Evolutionary conservation across 257 asterid genomes (phyloP).

Genomic region (Cruciata laevipes): DNA sequence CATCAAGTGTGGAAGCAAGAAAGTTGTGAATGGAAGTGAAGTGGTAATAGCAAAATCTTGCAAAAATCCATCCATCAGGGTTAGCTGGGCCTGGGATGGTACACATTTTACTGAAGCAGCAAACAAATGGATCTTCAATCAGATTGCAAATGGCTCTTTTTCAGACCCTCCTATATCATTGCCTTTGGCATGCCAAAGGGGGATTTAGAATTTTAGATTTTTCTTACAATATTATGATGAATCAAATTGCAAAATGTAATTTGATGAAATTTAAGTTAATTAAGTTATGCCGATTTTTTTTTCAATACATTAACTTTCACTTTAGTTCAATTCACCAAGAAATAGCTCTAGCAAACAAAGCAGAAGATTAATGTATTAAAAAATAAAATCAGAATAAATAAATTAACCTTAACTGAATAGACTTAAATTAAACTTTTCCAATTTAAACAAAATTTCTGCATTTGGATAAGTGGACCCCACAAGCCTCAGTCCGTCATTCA

Average conservation of each 20-base stretch:
- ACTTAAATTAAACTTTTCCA: no score
- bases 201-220: neutral
- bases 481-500: neutral
- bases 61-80: slow-evolving; percentile 38
- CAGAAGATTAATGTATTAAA: no score
- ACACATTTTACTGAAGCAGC: slow-evolving; percentile 78
- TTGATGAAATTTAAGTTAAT: no score
- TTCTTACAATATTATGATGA: neutral
- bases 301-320: no score
- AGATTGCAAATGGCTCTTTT: slow-evolving; percentile 50
- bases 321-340: no score
- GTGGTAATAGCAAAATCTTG: slow-evolving; percentile 47
- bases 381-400: no score
- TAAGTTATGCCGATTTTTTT: no score
- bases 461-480: slow-evolving; percentile 1
- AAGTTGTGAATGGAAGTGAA: slow-evolving; percentile 47
- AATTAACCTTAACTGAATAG: no score
- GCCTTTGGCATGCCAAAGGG: slow-evolving; percentile 37
- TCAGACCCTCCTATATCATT: slow-evolving; percentile 62
- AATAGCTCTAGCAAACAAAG: no score
- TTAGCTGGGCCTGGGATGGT: slow-evolving; percentile 88
- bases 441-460: no score
- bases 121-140: slow-evolving; percentile 59
- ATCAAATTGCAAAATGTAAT: neutral
- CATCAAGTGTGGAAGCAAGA: slow-evolving; percentile 50